Base-by-base conservation (phyloP, 352 stramenopile species). In the Pythium myriotylum region DNA sequence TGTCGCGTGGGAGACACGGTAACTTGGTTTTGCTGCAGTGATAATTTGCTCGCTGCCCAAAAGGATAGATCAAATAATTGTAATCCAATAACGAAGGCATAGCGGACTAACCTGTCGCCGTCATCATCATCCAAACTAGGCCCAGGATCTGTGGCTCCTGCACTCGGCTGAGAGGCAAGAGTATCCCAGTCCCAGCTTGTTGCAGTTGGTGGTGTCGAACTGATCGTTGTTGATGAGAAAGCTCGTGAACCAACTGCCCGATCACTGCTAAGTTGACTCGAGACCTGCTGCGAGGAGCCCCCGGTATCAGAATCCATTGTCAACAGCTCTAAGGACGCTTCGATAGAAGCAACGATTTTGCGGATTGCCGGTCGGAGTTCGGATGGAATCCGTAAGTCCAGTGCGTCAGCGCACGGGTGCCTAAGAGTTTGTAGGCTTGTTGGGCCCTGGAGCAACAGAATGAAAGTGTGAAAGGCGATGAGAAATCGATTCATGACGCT, bases 401-500 rank as follows among this genome's bases (percentile, higher is more conserved):
- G 53, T 4, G 76, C 77, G 47, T 88, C 79, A 52, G 84, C 78
- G 29, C 67, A 84, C 1, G 84, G 75, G 46, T 93, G 84, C 35
- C 51, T 67, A 39, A 81, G 77, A 7, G 40, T 53, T 17, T 47
- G 20, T 2, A 94, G 35, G 17, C 63, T 62, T 8, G 67, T 17
- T 9, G 55, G 62, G 4, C 76, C 81, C 79, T 94, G 82, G 4
- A 87, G 62, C n/a, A 90, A 45, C 17, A 94, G 35, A 47, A 92
- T 86, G n/a, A 92, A 67, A 12, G 72, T 68, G 42, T 92, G 69
- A 23, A 92, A 71, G 14, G 65, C 73, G 37, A 70, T 69, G 41
- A 92, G 49, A 9, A 50, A 29, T 5, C 50, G 55, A 22, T 32
- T 65, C 4, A 65, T 29, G 27, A 77, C 59, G 9, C 52, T 72